Percentiles rank a stretch among this genome's conserved stretches.
phyloP scores from a whole-genome alignment of 441 rosid species.

The Lepidium campestre region DNA sequence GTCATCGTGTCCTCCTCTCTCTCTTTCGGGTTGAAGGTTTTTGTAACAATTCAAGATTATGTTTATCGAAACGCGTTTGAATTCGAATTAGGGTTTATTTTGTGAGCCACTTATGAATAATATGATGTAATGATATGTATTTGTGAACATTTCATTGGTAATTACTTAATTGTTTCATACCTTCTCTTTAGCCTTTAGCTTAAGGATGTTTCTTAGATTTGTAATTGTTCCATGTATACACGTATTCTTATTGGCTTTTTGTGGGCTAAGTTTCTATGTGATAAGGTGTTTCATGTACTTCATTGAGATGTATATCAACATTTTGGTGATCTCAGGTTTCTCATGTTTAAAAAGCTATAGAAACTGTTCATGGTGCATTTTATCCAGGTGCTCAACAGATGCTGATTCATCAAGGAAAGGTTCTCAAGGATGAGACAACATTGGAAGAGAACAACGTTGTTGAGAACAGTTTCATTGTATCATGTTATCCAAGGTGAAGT shows the following conservation, averaged over 20 bases:
- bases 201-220: not conserved
- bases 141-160: not conserved
- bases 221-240: not conserved
- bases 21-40: not conserved
- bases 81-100: constrained; percentile 27
- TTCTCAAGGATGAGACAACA: constrained; percentile 60
- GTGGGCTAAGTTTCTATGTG: not conserved
- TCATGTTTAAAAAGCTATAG: constrained; percentile 63
- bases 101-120: not conserved
- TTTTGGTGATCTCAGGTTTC: constrained; percentile 36
- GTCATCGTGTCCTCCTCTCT: too few relatives aligned
- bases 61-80: not conserved
- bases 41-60: not conserved
- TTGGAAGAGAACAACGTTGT: constrained; percentile 63
- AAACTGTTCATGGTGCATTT: constrained; percentile 46
- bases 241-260: not conserved
- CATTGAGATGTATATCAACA: not conserved
- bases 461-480: constrained; percentile 71
- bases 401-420: constrained; percentile 84
- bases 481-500: constrained; percentile 62
- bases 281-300: not conserved
- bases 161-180: not conserved
- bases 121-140: not conserved
- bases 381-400: constrained; percentile 70
- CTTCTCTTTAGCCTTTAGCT: not conserved